These are phyloP conservation scores for Leptodontidium sp. DNA, from an alignment of 2,329 filamentous ascomycete genomes.

Conservation along the genomic window DNA sequence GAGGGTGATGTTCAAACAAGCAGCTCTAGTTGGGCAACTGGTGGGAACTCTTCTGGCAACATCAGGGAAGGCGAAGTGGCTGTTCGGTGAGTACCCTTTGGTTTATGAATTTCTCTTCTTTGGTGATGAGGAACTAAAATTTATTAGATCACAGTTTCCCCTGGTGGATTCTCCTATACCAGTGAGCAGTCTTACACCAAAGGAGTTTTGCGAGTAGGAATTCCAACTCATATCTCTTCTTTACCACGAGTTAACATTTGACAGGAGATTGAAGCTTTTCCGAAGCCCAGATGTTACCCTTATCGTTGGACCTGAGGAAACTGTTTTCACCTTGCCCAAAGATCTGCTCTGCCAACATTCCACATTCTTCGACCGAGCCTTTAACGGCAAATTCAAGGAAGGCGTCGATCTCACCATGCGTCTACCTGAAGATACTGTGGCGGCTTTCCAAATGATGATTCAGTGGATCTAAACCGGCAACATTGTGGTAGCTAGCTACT, in stretches of 20 bases:
- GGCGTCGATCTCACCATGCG: constrained; percentile 5
- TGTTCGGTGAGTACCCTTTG: too few relatives aligned
- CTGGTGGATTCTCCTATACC: background rate
- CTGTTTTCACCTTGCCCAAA: constrained; percentile 24
- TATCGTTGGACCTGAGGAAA: constrained; percentile 12
- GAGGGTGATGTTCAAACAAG: too few relatives aligned
- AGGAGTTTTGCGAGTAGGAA: constrained; percentile 8
- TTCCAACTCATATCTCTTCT: too few relatives aligned
- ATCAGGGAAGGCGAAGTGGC: too few relatives aligned
- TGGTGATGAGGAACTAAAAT: too few relatives aligned
- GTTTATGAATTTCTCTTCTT: too few relatives aligned
- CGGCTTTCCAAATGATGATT: constrained; percentile 9
- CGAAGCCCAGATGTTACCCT: constrained; percentile 21
- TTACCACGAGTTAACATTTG: background rate
- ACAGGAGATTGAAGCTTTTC: constrained; percentile 17
- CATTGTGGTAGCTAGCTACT: background rate
- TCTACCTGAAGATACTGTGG: background rate
- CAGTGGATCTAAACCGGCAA: constrained; percentile 24
- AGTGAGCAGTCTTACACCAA: background rate
- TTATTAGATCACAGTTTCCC: too few relatives aligned
- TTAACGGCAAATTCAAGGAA: constrained; percentile 34
- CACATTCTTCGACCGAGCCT: constrained; percentile 29
- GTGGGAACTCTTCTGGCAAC: too few relatives aligned
- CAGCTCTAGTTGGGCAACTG: too few relatives aligned
- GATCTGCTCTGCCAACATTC: constrained; percentile 30